Evolutionary conservation across 2,329 filamentous ascomycete species (phyloP), one percentile per base, ranked within the genome.

Genomic region (Ophiocordyceps camponoti-saundersi): DNA sequence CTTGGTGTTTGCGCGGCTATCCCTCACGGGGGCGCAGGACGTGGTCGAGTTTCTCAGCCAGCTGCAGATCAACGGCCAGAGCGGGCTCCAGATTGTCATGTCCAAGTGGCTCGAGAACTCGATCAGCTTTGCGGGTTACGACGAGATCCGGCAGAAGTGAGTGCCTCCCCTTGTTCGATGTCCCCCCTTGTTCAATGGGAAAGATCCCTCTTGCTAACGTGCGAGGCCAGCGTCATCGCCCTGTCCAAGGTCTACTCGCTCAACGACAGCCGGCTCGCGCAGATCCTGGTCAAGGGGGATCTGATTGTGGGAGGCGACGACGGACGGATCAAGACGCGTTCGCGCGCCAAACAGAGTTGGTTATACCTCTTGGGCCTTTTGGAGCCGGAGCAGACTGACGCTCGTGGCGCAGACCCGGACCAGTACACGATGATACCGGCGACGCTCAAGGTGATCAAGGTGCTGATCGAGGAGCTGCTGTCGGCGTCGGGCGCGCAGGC

Each of bases 51-150:
- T 98, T 67, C 71, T 98, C 30, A 82, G 82, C 50, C 81, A 87
- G 57, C 82, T 95, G 51, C 76, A 87, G 54, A 84, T 96, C 53
- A 77, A 79, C 44, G 81, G 80, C 18, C 73, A 84, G 58, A 93
- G 75, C 57, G 92, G 89, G n/a, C 68, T 98, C 8, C 79, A 89
- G 52, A 80, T 95, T 22, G 92, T 98, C 3, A 68, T 96, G 53
- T 75, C 80, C 64, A 95, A 96, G 65, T 98, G 92, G 92, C 71
- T 98, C 1, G 92, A 96, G 67, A 95, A 96, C 64, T 95, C 88
- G 4, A 77, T 94, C 63, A 94, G 84, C 63, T 98, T 98, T 65
- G 88, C 88, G n/a, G 92, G 92, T 13, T 98, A 95, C 56, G 89
- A 96, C 56, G 90, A 95, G 63, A 96, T 96, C 55, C 79, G 89